Percentiles rank a stretch among this genome's conserved stretches.
phyloP scores from a whole-genome alignment of 1,284 basidiomycete genomes.

The Gymnopus androsaceus region DNA sequence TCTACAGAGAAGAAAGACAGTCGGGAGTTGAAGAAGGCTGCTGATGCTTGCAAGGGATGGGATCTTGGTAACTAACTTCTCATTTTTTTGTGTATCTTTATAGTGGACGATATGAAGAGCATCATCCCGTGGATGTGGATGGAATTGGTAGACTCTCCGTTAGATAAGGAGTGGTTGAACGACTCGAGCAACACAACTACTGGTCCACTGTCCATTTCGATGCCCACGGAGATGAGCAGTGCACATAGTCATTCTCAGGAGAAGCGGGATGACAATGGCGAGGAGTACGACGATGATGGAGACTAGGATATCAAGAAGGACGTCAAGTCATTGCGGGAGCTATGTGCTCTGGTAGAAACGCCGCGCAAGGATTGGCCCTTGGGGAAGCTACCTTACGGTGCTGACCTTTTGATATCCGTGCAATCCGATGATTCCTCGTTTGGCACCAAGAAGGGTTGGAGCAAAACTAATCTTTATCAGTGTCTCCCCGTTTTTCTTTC shows the following conservation, averaged over 20 bases:
- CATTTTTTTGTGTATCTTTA: no score
- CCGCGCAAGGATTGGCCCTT: slow-evolving; percentile 16
- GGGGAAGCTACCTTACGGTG: slow-evolving; percentile 46
- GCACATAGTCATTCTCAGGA: background rate
- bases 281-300: slow-evolving; percentile 34
- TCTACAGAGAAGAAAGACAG: slow-evolving; percentile 9
- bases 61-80: no score
- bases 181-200: background rate
- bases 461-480: background rate
- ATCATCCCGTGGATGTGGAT: slow-evolving; percentile 17
- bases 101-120: slow-evolving; percentile 11
- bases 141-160: background rate
- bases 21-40: background rate
- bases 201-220: background rate
- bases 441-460: slow-evolving; percentile 15
- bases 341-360: slow-evolving; percentile 39
- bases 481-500: slow-evolving; percentile 39
- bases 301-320: slow-evolving; percentile 50
- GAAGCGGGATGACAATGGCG: slow-evolving; percentile 18
- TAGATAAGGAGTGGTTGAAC: slow-evolving; percentile 9
- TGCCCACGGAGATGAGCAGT: background rate
- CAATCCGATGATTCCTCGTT: slow-evolving; percentile 7
- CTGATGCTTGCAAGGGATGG: slow-evolving; percentile 14
- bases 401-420: slow-evolving; percentile 62
- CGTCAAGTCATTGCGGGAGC: slow-evolving; percentile 42